These are phyloP conservation scores for Pichia sporocuriosa DNA, from an alignment of 805 yeast species.

Conservation along the genomic window DNA sequence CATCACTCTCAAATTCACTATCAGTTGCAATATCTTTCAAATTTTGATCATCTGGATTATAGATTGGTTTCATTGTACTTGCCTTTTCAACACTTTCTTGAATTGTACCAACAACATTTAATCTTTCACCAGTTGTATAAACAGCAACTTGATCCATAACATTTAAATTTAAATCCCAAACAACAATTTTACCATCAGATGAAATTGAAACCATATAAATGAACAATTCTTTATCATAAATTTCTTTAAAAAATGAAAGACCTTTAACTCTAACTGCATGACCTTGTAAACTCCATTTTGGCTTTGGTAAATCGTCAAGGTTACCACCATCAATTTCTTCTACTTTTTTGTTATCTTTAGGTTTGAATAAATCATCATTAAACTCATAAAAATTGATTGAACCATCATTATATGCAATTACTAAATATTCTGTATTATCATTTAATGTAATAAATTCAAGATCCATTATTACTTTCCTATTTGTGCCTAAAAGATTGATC, in stretches of 20 bases:
- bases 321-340: slow-evolving; percentile 27
- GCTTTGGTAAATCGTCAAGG: slow-evolving; percentile 23
- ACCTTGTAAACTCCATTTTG: slow-evolving; percentile 61
- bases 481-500: slow-evolving; percentile 39
- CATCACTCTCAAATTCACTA: slow-evolving; percentile 72
- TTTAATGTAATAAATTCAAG: slow-evolving; percentile 44
- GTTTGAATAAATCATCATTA: slow-evolving; percentile 23
- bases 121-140: slow-evolving; percentile 83
- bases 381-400: slow-evolving; percentile 50
- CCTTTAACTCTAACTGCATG: slow-evolving; percentile 85
- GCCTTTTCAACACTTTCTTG: slow-evolving; percentile 73
- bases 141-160: slow-evolving; percentile 78
- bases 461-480: slow-evolving; percentile 53
- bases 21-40: slow-evolving; percentile 39
- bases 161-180: slow-evolving; percentile 60
- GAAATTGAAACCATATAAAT: slow-evolving; percentile 69
- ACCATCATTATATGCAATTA: slow-evolving; percentile 70
- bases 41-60: slow-evolving; percentile 34
- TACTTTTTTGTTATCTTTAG: slow-evolving; percentile 13
- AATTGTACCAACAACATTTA: slow-evolving; percentile 75
- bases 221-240: slow-evolving; percentile 28
- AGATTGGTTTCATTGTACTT: slow-evolving; percentile 51
- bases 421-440: slow-evolving; percentile 45
- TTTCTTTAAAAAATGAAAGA: slow-evolving; percentile 43
- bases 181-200: slow-evolving; percentile 88